A percentile compares a stretch with the other conserved stretches of the same genome.
Conservation (phyloP, 768 basidiomycete species). For the Panaeolus cyanescens region DNA sequence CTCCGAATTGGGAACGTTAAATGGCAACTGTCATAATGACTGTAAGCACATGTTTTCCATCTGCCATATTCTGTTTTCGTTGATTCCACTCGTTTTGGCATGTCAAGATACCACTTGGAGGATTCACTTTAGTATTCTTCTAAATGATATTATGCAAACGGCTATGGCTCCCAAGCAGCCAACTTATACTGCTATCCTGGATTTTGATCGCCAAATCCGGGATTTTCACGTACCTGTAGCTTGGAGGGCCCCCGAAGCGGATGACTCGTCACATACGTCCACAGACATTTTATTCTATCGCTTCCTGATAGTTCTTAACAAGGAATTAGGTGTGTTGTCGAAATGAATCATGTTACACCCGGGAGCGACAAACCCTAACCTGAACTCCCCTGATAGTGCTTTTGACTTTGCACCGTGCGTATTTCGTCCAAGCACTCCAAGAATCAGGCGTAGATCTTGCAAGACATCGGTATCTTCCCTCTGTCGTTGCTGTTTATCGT, state of each 20-base stretch:
- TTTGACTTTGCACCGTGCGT: conserved; percentile 65
- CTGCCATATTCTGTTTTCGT: not conserved
- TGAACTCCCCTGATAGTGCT: conserved; percentile 39
- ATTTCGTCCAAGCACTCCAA: conserved; percentile 67
- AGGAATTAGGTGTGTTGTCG: conserved; percentile 45
- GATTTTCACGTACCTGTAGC: conserved; percentile 55
- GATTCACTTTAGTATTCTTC: conserved; percentile 37
- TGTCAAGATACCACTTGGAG: conserved; percentile 55
- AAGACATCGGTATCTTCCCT: conserved; percentile 64
- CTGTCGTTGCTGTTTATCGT: conserved; percentile 72
- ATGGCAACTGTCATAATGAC: not conserved
- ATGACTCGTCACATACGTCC: conserved; percentile 15
- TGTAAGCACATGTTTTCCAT: not conserved
- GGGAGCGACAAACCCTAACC: conserved; percentile 1
- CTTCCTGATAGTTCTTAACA: conserved; percentile 43
- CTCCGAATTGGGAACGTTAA: conserved; percentile 16
- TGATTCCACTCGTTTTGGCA: not conserved
- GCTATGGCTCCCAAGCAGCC: conserved; percentile 57
- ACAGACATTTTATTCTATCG: conserved; percentile 38
- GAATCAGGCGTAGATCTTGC: conserved; percentile 59
- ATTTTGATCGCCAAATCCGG: conserved; percentile 61
- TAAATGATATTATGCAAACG: conserved; percentile 50
- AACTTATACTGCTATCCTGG: conserved; percentile 51
- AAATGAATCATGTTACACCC: not conserved
- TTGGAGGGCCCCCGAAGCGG: conserved; percentile 39